Evolutionary conservation across 2,329 filamentous ascomycete genomes (phyloP).

Genomic region (Pseudocercospora cruenta): DNA sequence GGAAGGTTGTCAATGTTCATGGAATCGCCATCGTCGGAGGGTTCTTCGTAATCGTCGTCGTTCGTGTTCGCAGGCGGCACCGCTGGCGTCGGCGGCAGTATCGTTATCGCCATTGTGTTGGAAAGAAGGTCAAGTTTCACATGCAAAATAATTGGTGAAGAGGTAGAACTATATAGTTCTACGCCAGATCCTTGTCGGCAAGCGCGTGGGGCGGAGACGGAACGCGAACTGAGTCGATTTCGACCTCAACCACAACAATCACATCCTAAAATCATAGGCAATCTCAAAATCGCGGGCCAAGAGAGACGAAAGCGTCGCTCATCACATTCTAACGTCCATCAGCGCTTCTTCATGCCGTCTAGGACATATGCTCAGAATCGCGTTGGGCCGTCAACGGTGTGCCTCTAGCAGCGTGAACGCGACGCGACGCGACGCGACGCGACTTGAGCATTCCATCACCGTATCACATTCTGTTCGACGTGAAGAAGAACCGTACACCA

Average conservation of each 20-base stretch:
- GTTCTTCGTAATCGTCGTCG: constrained; percentile 37
- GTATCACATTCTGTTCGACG: constrained; percentile 30
- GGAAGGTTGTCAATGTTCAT: constrained; percentile 55
- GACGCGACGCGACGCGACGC: neutral
- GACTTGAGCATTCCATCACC: too few relatives aligned
- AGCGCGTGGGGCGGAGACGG: neutral
- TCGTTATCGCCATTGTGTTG: constrained; percentile 61
- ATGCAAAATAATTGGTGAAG: neutral
- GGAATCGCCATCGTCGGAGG: constrained; percentile 32
- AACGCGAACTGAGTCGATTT: neutral
- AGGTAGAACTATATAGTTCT: too few relatives aligned
- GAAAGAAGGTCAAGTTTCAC: neutral
- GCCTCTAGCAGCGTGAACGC: neutral
- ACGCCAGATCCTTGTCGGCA: neutral
- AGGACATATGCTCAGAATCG: neutral
- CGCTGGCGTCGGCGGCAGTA: constrained; percentile 56
- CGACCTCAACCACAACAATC: neutral
- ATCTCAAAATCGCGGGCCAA: too few relatives aligned
- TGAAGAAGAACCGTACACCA: too few relatives aligned
- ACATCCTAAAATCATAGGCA: neutral
- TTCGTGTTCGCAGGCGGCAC: constrained; percentile 30
- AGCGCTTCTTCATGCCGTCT: too few relatives aligned
- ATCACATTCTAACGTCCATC: too few relatives aligned
- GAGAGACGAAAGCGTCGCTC: too few relatives aligned
- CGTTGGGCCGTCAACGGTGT: neutral